These are phyloP conservation scores for Atkinsonella texensis DNA, from an alignment of 2,329 filamentous ascomycete species.

Conservation along the genomic window DNA sequence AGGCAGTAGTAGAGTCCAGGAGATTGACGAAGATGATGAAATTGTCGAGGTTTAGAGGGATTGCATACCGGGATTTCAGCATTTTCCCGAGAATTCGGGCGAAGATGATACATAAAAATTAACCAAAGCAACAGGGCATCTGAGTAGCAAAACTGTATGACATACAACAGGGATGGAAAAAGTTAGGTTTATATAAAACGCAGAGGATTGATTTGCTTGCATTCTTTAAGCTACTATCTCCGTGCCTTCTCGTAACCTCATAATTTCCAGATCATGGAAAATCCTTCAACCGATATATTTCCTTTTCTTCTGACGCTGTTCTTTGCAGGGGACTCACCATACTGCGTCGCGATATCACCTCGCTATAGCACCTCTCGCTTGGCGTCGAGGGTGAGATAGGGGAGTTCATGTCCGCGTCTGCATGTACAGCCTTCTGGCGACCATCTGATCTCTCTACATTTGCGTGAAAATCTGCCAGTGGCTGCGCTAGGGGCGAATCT, in stretches of 20 bases:
- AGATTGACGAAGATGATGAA: conserved; percentile 39
- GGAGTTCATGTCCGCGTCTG: conserved; percentile 2
- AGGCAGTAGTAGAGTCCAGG: conserved; percentile 24
- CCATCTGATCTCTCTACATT: neutral
- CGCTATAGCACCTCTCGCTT: conserved; percentile 10
- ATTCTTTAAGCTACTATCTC: neutral
- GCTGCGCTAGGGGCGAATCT: neutral
- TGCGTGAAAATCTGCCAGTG: neutral
- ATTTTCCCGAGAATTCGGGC: too few species aligned
- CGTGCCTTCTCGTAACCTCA: neutral
- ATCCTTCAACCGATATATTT: neutral
- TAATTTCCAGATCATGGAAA: neutral
- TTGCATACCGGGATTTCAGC: neutral
- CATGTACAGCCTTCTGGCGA: conserved; percentile 1
- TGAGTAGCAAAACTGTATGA: neutral
- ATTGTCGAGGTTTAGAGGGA: conserved; percentile 38
- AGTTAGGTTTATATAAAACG: neutral
- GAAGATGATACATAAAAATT: too few species aligned
- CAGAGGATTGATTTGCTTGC: neutral
- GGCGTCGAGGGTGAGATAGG: conserved; percentile 2
- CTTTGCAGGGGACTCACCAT: conserved; percentile 2
- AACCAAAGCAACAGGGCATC: neutral
- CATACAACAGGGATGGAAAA: neutral
- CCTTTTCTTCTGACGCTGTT: conserved; percentile 4
- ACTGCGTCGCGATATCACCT: conserved; percentile 1